Conservation (phyloP, 2,329 filamentous ascomycete species). For the Neocucurbitaria cava region DNA sequence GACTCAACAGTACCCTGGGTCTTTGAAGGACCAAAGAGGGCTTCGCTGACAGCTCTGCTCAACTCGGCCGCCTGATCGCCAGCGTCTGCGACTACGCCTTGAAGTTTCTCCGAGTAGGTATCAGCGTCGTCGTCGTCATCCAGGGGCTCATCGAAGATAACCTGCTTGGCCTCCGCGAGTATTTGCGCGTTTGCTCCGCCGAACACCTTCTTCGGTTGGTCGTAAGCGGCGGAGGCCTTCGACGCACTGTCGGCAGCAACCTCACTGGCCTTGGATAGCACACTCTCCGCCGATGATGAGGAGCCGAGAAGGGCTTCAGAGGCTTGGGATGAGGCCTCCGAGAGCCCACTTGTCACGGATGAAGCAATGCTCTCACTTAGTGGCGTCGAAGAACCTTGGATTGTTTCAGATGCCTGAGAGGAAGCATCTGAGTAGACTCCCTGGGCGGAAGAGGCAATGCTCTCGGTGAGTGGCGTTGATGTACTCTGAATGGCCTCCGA, state of each 20-base stretch:
- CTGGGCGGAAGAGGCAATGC: constrained; percentile 47
- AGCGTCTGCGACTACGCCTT: constrained; percentile 59
- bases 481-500: constrained; percentile 45
- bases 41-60: constrained; percentile 64
- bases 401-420: constrained; percentile 35
- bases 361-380: constrained; percentile 44
- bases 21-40: constrained; percentile 55
- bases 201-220: constrained; percentile 58
- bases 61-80: constrained; percentile 61
- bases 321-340: constrained; percentile 37
- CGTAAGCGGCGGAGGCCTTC: constrained; percentile 33
- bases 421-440: constrained; percentile 44
- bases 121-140: constrained; percentile 55
- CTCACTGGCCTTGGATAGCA: constrained; percentile 27
- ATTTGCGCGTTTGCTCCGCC: constrained; percentile 62
- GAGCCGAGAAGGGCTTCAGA: constrained; percentile 34
- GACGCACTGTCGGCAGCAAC: constrained; percentile 23
- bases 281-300: constrained; percentile 17
- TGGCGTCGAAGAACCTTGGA: constrained; percentile 41
- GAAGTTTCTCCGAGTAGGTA: constrained; percentile 59
- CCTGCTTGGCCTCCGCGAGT: constrained; percentile 55
- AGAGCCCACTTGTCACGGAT: constrained; percentile 45
- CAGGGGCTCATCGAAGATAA: constrained; percentile 59
- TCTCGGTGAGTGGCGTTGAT: constrained; percentile 41
- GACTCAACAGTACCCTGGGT: constrained; percentile 58